Base-by-base conservation (phyloP, 176 grass and related monocot species). In the Chrysopogon serrulatus region DNA sequence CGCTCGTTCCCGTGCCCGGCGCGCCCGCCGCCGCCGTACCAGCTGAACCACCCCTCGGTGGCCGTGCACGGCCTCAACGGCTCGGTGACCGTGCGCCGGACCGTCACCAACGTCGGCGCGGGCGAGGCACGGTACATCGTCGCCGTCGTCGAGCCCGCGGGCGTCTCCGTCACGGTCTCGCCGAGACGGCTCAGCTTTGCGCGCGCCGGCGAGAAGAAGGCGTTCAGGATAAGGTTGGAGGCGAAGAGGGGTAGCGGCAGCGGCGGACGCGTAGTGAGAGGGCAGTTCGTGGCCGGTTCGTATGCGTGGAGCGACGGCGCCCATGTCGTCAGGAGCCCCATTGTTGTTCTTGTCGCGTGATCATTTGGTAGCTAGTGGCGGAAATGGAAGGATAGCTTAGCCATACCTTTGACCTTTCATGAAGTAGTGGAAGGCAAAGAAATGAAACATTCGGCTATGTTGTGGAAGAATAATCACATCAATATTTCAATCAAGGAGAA, bases 1-100 rank as follows among this genome's bases (percentile, higher is more conserved):
- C 68, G 5, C 30, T 47, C 91, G 31, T 49, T 87, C 24, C 91
- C 87, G 28, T 99, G 96, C 66, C 91, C 96, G 7, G 80, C 81
- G 45, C 76, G 26, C 49, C 87, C 83, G 19, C 87, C 87, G 70
- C 41, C 24, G 6, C 65, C 96, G 1, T 72, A 86, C 76, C 73
- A 84, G 41, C 89, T 99, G n/a, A 99, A 99, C 83, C 83, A 99
- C 71, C 93, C 96, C 1, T 99, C 96, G 4, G 63, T 99, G 54
- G 33, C 93, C 54, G 66, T 99, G 72, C 81, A 83, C 15, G 76
- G 68, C 41, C 59, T 92, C 76, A 89, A 90, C 44, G 87, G 83
- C 4, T 48, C 89, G 9, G 18, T 85, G 63, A 86, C 89, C 47
- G 74, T 99, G 56, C 69, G 0, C 65, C 84, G 96, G 30, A 94